Evolutionary conservation across 1,139 yeast genomes (phyloP).

Genomic region (Meyerozyma smithsonii): DNA sequence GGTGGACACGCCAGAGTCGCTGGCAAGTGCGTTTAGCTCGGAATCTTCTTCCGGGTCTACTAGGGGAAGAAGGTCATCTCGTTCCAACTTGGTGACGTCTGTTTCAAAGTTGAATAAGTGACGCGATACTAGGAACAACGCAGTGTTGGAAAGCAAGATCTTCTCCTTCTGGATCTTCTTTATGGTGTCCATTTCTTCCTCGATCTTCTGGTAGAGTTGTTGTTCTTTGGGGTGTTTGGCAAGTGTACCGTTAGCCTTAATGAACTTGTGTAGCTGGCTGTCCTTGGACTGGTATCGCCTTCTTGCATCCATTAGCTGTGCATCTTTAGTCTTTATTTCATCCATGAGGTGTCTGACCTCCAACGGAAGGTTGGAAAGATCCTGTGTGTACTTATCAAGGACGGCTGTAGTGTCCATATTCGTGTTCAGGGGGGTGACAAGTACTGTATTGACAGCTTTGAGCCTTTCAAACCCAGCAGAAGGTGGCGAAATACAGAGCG

Average conservation of each 20-base stretch:
- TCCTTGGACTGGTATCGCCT: slow-evolving; percentile 71
- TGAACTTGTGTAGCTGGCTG: slow-evolving; percentile 73
- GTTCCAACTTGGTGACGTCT: slow-evolving; percentile 70
- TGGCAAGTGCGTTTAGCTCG: not conserved
- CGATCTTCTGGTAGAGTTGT: slow-evolving; percentile 59
- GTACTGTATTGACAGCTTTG: slow-evolving; percentile 1
- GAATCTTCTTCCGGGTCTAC: slow-evolving; percentile 20
- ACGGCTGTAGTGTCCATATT: slow-evolving; percentile 70
- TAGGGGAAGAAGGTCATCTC: slow-evolving; percentile 74
- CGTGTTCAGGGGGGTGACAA: not conserved
- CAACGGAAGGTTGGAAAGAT: slow-evolving; percentile 81
- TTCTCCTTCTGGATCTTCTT: slow-evolving; percentile 71
- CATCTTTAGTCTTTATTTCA: slow-evolving; percentile 72
- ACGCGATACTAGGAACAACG: slow-evolving; percentile 68
- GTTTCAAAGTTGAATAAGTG: slow-evolving; percentile 70
- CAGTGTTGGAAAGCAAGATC: slow-evolving; percentile 75
- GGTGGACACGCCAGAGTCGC: slow-evolving; percentile 7
- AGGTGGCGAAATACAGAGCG: not conserved
- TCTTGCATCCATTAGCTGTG: slow-evolving; percentile 59
- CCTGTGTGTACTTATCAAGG: slow-evolving; percentile 71
- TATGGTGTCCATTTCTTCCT: slow-evolving; percentile 61
- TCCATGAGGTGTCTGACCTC: slow-evolving; percentile 79
- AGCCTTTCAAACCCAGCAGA: not conserved
- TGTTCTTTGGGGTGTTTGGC: slow-evolving; percentile 81
- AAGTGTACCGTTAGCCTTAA: slow-evolving; percentile 77